phyloP scores from a whole-genome alignment of 2,329 filamentous ascomycete species.

The Fusarium nodosum region DNA sequence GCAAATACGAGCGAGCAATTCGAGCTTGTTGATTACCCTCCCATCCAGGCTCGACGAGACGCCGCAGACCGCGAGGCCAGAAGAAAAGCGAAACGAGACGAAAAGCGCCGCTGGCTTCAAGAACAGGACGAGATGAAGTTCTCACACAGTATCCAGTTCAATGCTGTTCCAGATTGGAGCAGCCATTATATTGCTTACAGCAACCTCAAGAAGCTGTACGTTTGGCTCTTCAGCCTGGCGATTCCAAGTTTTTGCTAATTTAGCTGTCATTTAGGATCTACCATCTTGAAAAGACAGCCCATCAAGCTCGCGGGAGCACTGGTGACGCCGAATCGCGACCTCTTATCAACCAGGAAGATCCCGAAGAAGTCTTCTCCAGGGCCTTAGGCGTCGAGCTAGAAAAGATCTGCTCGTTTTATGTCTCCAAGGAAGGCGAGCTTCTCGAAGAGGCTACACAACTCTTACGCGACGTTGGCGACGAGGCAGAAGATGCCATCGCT shows the following conservation, averaged over 20 bases:
- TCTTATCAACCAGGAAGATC: slow-evolving; percentile 79
- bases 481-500: slow-evolving; percentile 68
- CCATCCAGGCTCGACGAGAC: slow-evolving; percentile 50
- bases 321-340: slow-evolving; percentile 88
- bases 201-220: slow-evolving; percentile 97
- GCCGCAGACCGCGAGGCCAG: slow-evolving; percentile 53
- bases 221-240: slow-evolving; percentile 38
- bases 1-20: slow-evolving; percentile 48
- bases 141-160: slow-evolving; percentile 99
- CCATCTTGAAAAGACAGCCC: slow-evolving; percentile 86
- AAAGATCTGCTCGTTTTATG: slow-evolving; percentile 93
- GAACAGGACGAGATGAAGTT: slow-evolving; percentile 96
- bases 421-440: slow-evolving; percentile 89
- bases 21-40: slow-evolving; percentile 60
- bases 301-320: slow-evolving; percentile 66
- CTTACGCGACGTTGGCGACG: slow-evolving; percentile 79
- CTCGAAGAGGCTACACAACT: slow-evolving; percentile 83
- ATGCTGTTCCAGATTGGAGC: slow-evolving; percentile 99
- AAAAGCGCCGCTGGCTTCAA: slow-evolving; percentile 79
- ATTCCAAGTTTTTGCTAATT: slow-evolving; percentile 13
- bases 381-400: slow-evolving; percentile 91
- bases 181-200: slow-evolving; percentile 98
- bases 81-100: slow-evolving; percentile 62
- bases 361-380: slow-evolving; percentile 84
- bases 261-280: slow-evolving; percentile 79